Base-by-base conservation (phyloP, 1,139 yeast species). In the Saccharomyces hybrid region DNA sequence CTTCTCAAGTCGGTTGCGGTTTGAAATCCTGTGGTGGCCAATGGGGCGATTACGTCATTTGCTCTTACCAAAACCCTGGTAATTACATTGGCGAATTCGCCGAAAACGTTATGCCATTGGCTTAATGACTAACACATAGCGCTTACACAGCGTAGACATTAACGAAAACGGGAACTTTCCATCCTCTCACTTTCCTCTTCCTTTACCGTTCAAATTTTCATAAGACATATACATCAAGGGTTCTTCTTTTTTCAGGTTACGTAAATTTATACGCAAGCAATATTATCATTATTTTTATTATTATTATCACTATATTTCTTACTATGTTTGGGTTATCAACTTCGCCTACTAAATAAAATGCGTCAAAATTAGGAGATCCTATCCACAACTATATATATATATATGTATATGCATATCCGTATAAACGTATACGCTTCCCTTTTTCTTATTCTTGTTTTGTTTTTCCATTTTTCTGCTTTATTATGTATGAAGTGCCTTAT, bases 41-140 rank as follows among this genome's bases (percentile, higher is more conserved):
- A 11, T 58, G 64, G 55, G 74, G 77, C 58, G 81, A 79, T 60
- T 85, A 84, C 72, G 76, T 86, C 55, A 78, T 84, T 55, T 86
- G 93, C 75, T 86, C 84, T 63, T 86, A 86, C 70, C 67, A 74
- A 44, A 73, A 78, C 25, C 78, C 82, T 60, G 93, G 93, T 67
- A 85, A 85, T 65, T 66, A 79, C 48, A 58, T 57, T 32, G 66
- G 63, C 28, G 53, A 56, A 49, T 84, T 84, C 67, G 75, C 69
- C 46, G 72, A 70, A 29, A 82, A 85, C 61, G 90, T 85, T 50
- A 62, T 75, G 42, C 62, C 63, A 42, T 57, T 65, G 54, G 57
- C 56, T 52, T 55, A 49, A 49, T 46, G 16, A 26, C 23, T 41
- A 13, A 27, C 23, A 19, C 11, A 8, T 38, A 38, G 25, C 25